These are phyloP conservation scores for Hanseniaspora gamundiae DNA, from an alignment of 1,139 yeast genomes.

Conservation along the genomic window DNA sequence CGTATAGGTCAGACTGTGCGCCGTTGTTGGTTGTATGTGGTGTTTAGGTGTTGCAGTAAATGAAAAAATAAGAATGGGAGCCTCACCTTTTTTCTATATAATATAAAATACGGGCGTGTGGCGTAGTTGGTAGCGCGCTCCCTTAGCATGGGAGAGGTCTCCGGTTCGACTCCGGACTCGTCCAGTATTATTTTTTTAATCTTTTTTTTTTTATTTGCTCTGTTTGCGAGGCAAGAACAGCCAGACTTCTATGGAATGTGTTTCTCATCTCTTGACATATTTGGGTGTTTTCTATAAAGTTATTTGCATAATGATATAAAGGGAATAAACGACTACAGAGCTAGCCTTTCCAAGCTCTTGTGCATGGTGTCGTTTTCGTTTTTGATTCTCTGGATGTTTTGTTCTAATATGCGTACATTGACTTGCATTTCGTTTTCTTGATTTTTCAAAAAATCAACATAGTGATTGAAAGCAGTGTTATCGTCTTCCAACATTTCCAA, in stretches of 20 bases:
- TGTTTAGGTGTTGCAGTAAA: too few species aligned
- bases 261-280: too few species aligned
- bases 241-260: too few species aligned
- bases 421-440: constrained; percentile 19
- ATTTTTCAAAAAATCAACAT: neutral
- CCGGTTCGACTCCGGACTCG: constrained; percentile 88
- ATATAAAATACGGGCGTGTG: constrained; percentile 54
- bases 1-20: too few species aligned
- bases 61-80: too few species aligned
- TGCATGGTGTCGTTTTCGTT: constrained; percentile 14
- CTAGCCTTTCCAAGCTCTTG: neutral
- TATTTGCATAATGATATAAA: neutral
- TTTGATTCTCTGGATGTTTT: constrained; percentile 23
- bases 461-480: neutral
- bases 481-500: neutral
- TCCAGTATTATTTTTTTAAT: constrained; percentile 33
- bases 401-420: constrained; percentile 22
- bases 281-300: too few species aligned
- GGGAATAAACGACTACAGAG: neutral
- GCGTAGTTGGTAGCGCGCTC: constrained; percentile 92
- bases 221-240: too few species aligned
- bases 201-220: neutral
- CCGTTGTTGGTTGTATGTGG: too few species aligned
- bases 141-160: constrained; percentile 86
- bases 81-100: neutral